These are phyloP conservation scores for Russula sp. DNA, from an alignment of 768 basidiomycete species.

Conservation along the genomic window DNA sequence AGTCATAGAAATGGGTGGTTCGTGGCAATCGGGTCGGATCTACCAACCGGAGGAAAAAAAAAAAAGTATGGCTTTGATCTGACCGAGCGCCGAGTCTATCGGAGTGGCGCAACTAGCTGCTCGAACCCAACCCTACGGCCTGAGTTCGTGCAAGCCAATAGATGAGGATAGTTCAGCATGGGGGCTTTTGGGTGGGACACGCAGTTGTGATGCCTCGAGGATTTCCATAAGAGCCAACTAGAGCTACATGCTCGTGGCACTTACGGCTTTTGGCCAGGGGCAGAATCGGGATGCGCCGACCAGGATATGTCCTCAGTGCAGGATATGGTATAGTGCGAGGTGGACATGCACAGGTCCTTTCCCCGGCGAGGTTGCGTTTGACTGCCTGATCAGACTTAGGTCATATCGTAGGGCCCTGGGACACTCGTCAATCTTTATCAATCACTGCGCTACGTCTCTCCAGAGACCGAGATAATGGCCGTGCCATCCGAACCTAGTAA, in stretches of 20 bases:
- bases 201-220: neutral
- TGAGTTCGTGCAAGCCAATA: neutral
- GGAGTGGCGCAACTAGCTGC: neutral
- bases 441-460: conserved; percentile 1
- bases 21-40: neutral
- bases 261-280: neutral
- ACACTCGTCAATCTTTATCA: conserved; percentile 15
- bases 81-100: conserved; percentile 8
- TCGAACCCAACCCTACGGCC: neutral
- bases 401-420: neutral
- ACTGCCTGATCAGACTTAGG: conserved; percentile 7
- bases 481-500: neutral
- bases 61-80: neutral
- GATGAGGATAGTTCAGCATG: neutral
- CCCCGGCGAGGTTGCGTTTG: neutral
- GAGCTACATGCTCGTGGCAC: neutral
- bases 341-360: neutral
- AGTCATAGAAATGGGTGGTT: neutral
- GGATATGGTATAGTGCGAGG: conserved; percentile 9
- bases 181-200: neutral
- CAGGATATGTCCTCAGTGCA: neutral
- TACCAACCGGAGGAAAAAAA: neutral
- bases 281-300: conserved; percentile 4
- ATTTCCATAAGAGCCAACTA: neutral
- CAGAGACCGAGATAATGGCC: conserved; percentile 9